Conservation (phyloP, 306 rosid genomes). For the Cicer yamashitae region DNA sequence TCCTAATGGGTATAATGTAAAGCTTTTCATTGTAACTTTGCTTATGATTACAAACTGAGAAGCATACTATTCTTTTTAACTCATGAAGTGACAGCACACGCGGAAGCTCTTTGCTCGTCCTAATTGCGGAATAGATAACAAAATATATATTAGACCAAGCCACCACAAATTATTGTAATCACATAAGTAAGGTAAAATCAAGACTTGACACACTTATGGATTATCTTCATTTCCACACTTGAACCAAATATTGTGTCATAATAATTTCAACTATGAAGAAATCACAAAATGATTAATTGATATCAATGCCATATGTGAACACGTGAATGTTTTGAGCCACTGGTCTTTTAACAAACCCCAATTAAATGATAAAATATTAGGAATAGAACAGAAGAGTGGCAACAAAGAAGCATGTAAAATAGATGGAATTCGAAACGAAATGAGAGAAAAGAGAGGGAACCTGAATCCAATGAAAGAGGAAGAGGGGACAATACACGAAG, state of each 20-base stretch:
- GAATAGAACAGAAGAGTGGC: no score
- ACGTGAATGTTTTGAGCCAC: no score
- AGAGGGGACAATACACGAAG: conserved; percentile 49
- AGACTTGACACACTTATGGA: not conserved
- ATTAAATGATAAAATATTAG: no score
- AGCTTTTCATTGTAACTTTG: conserved; percentile 50
- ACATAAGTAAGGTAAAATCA: not conserved
- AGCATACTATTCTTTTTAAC: conserved; percentile 47
- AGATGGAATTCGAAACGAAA: no score
- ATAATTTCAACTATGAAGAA: no score
- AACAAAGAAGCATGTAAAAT: no score
- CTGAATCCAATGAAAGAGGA: conserved; percentile 42
- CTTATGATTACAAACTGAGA: conserved; percentile 51
- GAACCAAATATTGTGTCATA: no score
- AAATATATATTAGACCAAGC: conserved; percentile 32
- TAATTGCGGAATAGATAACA: conserved; percentile 34
- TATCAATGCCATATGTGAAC: no score
- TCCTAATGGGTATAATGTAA: conserved; percentile 50
- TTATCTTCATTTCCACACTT: no score
- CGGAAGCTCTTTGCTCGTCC: conserved; percentile 54
- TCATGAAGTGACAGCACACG: conserved; percentile 47
- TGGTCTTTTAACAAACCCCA: no score
- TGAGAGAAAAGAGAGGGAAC: conserved; percentile 31
- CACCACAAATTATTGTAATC: conserved; percentile 9
- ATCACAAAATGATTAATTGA: no score